Conservation (phyloP, 1,284 basidiomycete species). For the Somion occarium region DNA sequence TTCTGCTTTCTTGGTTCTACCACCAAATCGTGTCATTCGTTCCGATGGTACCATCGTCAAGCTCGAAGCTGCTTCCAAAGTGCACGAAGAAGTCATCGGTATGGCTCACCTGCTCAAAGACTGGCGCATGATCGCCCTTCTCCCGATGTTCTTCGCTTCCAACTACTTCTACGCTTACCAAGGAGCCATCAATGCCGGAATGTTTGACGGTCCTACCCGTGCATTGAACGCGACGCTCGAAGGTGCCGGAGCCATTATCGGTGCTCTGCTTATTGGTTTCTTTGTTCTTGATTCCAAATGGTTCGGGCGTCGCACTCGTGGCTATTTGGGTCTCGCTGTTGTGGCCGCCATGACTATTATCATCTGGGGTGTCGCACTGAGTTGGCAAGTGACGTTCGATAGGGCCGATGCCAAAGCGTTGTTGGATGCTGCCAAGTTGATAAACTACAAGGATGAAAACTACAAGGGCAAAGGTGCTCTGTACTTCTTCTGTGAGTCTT, state of each 20-base stretch:
- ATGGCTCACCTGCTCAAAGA: slow-evolving; percentile 34
- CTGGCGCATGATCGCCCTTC: slow-evolving; percentile 34
- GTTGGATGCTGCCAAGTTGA: slow-evolving; percentile 13
- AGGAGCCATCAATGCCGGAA: slow-evolving; percentile 31
- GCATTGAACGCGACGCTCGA: slow-evolving; percentile 38
- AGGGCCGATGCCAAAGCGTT: slow-evolving; percentile 19
- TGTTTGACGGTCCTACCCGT: slow-evolving; percentile 37
- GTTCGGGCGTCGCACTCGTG: slow-evolving; percentile 33
- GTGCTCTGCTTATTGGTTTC: slow-evolving; percentile 38
- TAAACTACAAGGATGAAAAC: slow-evolving; percentile 31
- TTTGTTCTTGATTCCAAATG: slow-evolving; percentile 32
- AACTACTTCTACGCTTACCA: slow-evolving; percentile 41
- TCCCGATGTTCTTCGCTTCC: slow-evolving; percentile 39
- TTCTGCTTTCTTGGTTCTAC: slow-evolving; percentile 32
- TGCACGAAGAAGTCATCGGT: slow-evolving; percentile 30
- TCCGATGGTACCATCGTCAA: slow-evolving; percentile 36
- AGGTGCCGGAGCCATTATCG: slow-evolving; percentile 36
- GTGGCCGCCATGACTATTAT: slow-evolving; percentile 30
- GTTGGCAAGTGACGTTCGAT: slow-evolving; percentile 33
- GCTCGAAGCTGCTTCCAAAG: slow-evolving; percentile 29
- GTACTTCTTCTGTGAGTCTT: slow-evolving; percentile 36
- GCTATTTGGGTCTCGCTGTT: slow-evolving; percentile 35
- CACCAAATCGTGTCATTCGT: slow-evolving; percentile 35
- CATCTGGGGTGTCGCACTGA: slow-evolving; percentile 32
- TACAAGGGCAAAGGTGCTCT: slow-evolving; percentile 33